These are phyloP conservation scores for Verticillium nubilum DNA, from an alignment of 2,329 filamentous ascomycete species.

Conservation along the genomic window DNA sequence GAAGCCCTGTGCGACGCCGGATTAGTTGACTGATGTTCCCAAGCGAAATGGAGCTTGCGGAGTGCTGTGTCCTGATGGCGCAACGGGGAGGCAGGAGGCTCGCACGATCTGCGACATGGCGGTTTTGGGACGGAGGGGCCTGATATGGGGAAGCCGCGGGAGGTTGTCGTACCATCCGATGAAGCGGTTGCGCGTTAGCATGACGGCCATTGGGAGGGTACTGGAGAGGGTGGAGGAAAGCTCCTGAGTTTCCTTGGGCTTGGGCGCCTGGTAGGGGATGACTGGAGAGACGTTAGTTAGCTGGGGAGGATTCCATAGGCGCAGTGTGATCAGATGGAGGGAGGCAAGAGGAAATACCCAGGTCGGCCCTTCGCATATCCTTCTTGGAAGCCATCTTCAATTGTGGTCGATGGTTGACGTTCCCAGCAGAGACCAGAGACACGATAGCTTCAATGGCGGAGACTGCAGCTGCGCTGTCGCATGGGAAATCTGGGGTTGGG, in stretches of 20 bases:
- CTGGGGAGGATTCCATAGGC: slow-evolving; percentile 1
- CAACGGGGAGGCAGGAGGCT: neutral
- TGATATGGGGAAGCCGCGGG: neutral
- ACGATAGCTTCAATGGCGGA: neutral
- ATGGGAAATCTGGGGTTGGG: neutral
- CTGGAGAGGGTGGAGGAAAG: slow-evolving; percentile 66
- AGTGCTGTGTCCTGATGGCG: neutral
- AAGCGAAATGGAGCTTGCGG: neutral
- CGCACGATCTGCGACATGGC: neutral
- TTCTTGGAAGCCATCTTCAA: slow-evolving; percentile 60
- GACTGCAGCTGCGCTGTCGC: neutral
- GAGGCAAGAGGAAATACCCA: slow-evolving; percentile 48
- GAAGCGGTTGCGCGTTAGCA: slow-evolving; percentile 87
- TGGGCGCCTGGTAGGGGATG: slow-evolving; percentile 80
- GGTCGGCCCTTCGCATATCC: slow-evolving; percentile 69
- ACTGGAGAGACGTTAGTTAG: slow-evolving; percentile 43
- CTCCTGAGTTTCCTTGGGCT: slow-evolving; percentile 59
- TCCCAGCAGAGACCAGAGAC: neutral
- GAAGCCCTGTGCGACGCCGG: slow-evolving; percentile 50
- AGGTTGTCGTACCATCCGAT: slow-evolving; percentile 52
- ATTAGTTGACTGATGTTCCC: slow-evolving; percentile 1
- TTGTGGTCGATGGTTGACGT: neutral
- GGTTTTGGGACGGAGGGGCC: neutral
- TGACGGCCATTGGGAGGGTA: slow-evolving; percentile 91
- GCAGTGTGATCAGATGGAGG: neutral